phyloP scores from a whole-genome alignment of 345 rosid species.

The Kernera saxatilis region DNA sequence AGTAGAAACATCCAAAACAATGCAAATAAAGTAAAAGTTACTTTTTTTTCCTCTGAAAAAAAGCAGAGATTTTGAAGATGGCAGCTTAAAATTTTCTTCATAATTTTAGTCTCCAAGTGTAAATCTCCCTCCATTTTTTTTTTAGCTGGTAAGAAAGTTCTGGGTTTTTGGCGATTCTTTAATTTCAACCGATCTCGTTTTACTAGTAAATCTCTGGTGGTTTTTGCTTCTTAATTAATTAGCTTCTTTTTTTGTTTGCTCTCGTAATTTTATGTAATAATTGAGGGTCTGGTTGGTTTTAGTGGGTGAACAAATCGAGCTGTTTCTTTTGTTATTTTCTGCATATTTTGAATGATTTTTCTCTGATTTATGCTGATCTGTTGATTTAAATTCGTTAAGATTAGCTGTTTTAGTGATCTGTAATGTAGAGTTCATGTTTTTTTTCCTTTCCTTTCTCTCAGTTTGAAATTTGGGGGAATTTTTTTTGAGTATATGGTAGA shows the following conservation, averaged over 20 bases:
- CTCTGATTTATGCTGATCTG: slow-evolving; percentile 37
- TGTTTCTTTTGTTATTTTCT: slow-evolving; percentile 15
- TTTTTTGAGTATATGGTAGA: background rate
- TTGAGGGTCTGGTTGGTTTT: slow-evolving; percentile 26
- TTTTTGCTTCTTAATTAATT: background rate
- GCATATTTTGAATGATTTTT: background rate
- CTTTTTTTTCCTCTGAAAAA: background rate
- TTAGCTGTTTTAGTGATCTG: slow-evolving; percentile 16
- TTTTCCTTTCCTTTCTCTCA: background rate
- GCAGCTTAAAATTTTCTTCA: slow-evolving; percentile 29
- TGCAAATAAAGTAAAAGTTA: background rate
- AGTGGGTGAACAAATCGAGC: slow-evolving; percentile 26
- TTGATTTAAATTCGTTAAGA: slow-evolving; percentile 17
- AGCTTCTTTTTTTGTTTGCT: background rate
- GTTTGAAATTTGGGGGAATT: slow-evolving; percentile 5
- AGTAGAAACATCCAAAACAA: slow-evolving; percentile 12
- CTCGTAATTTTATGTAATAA: slow-evolving; percentile 7
- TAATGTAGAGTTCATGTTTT: slow-evolving; percentile 3
- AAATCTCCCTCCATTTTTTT: background rate
- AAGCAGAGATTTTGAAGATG: slow-evolving; percentile 20
- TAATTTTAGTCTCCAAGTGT: background rate
- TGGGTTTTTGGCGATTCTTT: background rate
- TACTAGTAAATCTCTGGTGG: background rate
- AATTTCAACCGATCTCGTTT: background rate
- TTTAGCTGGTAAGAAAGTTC: slow-evolving; percentile 25